A percentile compares a stretch with the other conserved stretches of the same genome.
phyloP scores from a whole-genome alignment of 805 yeast species.

The Metschnikowia picachoensis region DNA sequence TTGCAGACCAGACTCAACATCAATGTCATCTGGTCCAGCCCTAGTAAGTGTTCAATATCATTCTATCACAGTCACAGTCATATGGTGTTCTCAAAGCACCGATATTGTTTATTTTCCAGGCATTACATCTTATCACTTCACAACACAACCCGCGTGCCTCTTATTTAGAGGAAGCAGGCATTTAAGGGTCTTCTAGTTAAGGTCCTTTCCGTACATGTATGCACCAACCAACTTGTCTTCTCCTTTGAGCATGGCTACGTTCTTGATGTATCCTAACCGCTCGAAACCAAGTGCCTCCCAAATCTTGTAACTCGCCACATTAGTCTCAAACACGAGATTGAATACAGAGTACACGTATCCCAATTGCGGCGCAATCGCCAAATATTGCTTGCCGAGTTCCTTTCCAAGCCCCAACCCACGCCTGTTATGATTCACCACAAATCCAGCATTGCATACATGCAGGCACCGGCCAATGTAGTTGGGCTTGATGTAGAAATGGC shows the following conservation, averaged over 20 bases:
- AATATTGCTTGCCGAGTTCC: slow-evolving; percentile 62
- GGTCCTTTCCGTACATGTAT: slow-evolving; percentile 66
- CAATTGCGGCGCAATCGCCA: slow-evolving; percentile 68
- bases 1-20: no score
- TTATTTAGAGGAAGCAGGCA: neutral
- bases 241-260: slow-evolving; percentile 73
- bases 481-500: slow-evolving; percentile 80
- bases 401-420: slow-evolving; percentile 72
- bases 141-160: neutral
- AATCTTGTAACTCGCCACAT: slow-evolving; percentile 65
- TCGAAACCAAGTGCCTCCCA: slow-evolving; percentile 87
- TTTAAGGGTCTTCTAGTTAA: slow-evolving; percentile 17
- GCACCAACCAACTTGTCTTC: slow-evolving; percentile 67
- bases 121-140: no score
- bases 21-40: no score
- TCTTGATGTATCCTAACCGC: slow-evolving; percentile 67
- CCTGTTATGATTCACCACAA: slow-evolving; percentile 54
- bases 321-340: slow-evolving; percentile 81
- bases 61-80: no score
- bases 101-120: no score
- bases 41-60: no score
- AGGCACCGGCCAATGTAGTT: slow-evolving; percentile 82
- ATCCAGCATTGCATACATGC: slow-evolving; percentile 87
- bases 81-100: no score
- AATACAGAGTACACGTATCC: slow-evolving; percentile 84